A percentile compares a stretch with the other conserved stretches of the same genome.
Evolutionary conservation across 768 basidiomycete species (phyloP).

Genomic region (Leccinum sublutescens): DNA sequence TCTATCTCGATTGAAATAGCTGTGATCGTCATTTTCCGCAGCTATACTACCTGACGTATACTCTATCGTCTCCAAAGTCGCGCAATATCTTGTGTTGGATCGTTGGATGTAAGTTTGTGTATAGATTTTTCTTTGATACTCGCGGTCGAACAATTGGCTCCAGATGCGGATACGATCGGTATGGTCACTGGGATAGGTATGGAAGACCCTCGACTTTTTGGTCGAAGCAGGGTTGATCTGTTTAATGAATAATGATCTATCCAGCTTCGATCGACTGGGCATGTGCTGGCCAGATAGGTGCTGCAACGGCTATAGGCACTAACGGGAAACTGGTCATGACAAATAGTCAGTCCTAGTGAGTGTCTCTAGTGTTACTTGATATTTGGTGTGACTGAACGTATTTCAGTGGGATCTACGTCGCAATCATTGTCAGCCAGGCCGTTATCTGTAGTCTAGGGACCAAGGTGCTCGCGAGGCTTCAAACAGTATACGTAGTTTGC

Average conservation of each 20-base stretch:
- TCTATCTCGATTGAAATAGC: background rate
- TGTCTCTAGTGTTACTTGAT: slow-evolving; percentile 26
- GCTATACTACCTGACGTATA: slow-evolving; percentile 67
- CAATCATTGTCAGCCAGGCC: slow-evolving; percentile 58
- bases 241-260: slow-evolving; percentile 39
- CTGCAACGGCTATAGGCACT: slow-evolving; percentile 58
- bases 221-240: background rate
- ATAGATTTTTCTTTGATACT: background rate
- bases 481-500: slow-evolving; percentile 45
- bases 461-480: slow-evolving; percentile 60
- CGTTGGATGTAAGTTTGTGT: slow-evolving; percentile 51
- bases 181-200: slow-evolving; percentile 39
- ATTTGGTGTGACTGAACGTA: slow-evolving; percentile 39
- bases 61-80: slow-evolving; percentile 50
- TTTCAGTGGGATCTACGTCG: slow-evolving; percentile 58
- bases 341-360: slow-evolving; percentile 43
- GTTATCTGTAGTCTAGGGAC: slow-evolving; percentile 66
- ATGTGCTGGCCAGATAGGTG: slow-evolving; percentile 59
- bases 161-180: slow-evolving; percentile 51
- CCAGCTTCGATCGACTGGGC: slow-evolving; percentile 61
- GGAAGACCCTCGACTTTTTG: background rate
- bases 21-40: slow-evolving; percentile 13
- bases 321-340: slow-evolving; percentile 35
- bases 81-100: slow-evolving; percentile 64
- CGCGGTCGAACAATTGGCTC: background rate